These are phyloP conservation scores for Zasmidium cellare DNA, from an alignment of 2,329 filamentous ascomycete species.

Conservation along the genomic window DNA sequence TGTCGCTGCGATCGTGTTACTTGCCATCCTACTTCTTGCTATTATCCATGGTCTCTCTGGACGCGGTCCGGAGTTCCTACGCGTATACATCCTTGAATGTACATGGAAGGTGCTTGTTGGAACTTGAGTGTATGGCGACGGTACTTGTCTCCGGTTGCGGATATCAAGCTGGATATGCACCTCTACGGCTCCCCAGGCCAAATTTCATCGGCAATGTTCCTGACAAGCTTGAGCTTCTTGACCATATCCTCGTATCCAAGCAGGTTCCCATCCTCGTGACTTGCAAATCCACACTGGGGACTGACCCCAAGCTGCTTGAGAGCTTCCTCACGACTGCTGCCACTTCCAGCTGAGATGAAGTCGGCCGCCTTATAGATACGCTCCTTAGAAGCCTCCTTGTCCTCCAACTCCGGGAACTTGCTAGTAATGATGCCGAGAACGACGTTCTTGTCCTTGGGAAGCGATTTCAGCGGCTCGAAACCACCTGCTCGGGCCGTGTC, in stretches of 20 bases:
- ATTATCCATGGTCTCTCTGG: too few relatives aligned
- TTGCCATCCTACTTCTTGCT: neutral
- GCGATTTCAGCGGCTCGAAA: slow-evolving; percentile 47
- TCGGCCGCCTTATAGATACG: slow-evolving; percentile 56
- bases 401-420: slow-evolving; percentile 48
- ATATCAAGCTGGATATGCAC: too few relatives aligned
- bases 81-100: too few relatives aligned
- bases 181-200: slow-evolving; percentile 58
- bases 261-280: slow-evolving; percentile 71
- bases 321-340: slow-evolving; percentile 62
- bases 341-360: slow-evolving; percentile 67
- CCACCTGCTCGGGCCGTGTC: slow-evolving; percentile 50
- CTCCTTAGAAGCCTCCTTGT: slow-evolving; percentile 48
- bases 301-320: slow-evolving; percentile 67
- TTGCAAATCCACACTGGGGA: slow-evolving; percentile 62
- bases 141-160: too few relatives aligned
- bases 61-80: too few relatives aligned
- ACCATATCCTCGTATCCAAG: slow-evolving; percentile 70
- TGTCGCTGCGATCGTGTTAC: neutral
- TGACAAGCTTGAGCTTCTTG: slow-evolving; percentile 69
- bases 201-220: slow-evolving; percentile 70
- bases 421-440: slow-evolving; percentile 48
- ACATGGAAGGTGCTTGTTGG: too few relatives aligned
- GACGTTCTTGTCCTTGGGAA: slow-evolving; percentile 49
- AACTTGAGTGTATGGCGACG: too few relatives aligned